Evolutionary conservation across 2,329 filamentous ascomycete genomes (phyloP).

Genomic region (Myrmaecium sp.): DNA sequence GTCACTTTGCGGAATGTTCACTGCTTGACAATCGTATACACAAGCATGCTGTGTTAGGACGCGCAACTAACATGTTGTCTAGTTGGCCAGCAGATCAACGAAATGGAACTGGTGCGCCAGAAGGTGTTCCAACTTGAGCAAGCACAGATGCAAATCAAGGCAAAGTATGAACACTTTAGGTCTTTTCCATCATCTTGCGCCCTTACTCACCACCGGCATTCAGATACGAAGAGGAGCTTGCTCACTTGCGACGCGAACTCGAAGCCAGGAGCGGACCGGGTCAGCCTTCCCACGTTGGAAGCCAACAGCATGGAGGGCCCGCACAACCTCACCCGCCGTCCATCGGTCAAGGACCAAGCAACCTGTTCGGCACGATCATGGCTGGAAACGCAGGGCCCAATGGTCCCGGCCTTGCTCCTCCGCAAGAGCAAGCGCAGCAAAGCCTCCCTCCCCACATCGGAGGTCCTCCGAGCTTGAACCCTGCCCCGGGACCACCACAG

Average conservation of each 20-base stretch:
- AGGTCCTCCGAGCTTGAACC: conserved; percentile 50
- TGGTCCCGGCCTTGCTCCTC: conserved; percentile 66
- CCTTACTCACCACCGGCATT: background rate
- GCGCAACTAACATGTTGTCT: conserved; percentile 8
- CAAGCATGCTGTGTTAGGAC: background rate
- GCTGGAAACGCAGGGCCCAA: conserved; percentile 68
- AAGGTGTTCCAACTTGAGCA: conserved; percentile 92
- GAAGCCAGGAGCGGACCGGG: conserved; percentile 49
- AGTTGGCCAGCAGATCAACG: conserved; percentile 84
- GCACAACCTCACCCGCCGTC: conserved; percentile 71
- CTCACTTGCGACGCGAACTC: conserved; percentile 72
- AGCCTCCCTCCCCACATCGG: conserved; percentile 47
- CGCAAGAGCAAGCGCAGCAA: conserved; percentile 42
- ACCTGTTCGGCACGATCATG: conserved; percentile 93
- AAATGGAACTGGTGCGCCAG: conserved; percentile 85
- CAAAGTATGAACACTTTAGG: conserved; percentile 70
- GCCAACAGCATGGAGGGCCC: conserved; percentile 60
- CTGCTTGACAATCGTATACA: too few species aligned
- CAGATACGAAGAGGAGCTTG: conserved; percentile 89
- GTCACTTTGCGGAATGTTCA: too few species aligned
- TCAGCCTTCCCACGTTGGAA: conserved; percentile 49
- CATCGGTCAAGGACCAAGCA: conserved; percentile 74
- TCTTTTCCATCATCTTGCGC: too few species aligned
- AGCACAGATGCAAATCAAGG: conserved; percentile 71
- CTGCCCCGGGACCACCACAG: conserved; percentile 40